Conservation (phyloP, 306 rosid genomes). For the Rosa chinensis region DNA sequence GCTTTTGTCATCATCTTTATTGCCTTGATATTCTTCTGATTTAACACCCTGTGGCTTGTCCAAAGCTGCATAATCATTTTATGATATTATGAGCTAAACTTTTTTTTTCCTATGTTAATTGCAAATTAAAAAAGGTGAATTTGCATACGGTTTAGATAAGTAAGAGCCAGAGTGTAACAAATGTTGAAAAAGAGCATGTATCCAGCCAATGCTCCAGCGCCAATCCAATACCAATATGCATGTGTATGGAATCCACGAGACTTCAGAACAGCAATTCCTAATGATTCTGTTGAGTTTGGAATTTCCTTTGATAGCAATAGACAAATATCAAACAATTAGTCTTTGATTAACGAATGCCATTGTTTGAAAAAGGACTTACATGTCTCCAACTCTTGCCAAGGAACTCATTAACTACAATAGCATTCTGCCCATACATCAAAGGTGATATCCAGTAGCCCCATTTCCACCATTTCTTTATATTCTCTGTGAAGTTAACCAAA, state of each 20-base stretch:
- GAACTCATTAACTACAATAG: too few species aligned
- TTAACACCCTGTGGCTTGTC: conserved; percentile 29
- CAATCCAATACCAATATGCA: conserved; percentile 28
- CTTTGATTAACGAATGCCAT: too few species aligned
- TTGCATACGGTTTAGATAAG: conserved; percentile 43
- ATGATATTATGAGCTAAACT: background rate
- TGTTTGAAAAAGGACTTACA: too few species aligned
- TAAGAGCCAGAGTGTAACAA: conserved; percentile 38
- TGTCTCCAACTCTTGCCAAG: too few species aligned
- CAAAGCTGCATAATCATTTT: conserved; percentile 15
- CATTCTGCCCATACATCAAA: too few species aligned
- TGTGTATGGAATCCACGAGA: conserved; percentile 49
- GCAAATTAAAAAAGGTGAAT: conserved; percentile 1
- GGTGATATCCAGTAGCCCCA: too few species aligned
- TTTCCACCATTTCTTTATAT: too few species aligned
- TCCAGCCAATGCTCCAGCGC: conserved; percentile 17
- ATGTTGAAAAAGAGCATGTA: conserved; percentile 39
- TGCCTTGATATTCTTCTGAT: conserved; percentile 35
- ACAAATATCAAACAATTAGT: too few species aligned
- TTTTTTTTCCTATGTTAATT: background rate
- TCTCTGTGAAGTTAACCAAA: too few species aligned
- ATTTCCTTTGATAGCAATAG: background rate
- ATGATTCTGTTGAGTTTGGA: conserved; percentile 32
- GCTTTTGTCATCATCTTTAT: conserved; percentile 24
- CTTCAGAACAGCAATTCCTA: conserved; percentile 42